phyloP scores from a whole-genome alignment of 2,329 filamentous ascomycete genomes.

The Clathrospora elynae region DNA sequence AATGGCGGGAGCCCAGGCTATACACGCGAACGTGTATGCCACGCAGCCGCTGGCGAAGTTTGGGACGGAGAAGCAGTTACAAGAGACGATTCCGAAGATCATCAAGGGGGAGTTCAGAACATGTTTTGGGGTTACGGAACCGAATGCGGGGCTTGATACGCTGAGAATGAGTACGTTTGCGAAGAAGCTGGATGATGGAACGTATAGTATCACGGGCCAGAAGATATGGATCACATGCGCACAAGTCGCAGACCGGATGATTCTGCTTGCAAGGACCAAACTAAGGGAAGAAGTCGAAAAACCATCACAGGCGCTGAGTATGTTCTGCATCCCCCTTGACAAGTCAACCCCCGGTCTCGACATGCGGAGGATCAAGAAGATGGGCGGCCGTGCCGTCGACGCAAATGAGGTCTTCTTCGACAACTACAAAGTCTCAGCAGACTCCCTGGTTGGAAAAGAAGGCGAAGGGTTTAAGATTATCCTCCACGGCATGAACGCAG shows the following conservation, averaged over 20 bases:
- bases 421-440: constrained; percentile 69
- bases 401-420: constrained; percentile 91
- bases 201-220: constrained; percentile 73
- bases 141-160: constrained; percentile 79
- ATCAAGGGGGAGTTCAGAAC: constrained; percentile 72
- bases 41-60: constrained; percentile 78
- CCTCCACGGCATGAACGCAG: constrained; percentile 57
- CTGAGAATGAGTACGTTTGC: constrained; percentile 61
- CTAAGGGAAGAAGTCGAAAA: constrained; percentile 69
- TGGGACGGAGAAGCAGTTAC: constrained; percentile 67
- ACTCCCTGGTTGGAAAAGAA: constrained; percentile 71
- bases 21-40: constrained; percentile 71
- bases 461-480: constrained; percentile 76
- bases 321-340: constrained; percentile 82
- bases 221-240: constrained; percentile 92
- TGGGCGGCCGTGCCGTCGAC: constrained; percentile 82
- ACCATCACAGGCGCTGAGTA: constrained; percentile 73
- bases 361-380: constrained; percentile 77
- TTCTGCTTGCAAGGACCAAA: constrained; percentile 77
- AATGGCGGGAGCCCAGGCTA: constrained; percentile 69
- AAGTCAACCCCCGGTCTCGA: constrained; percentile 64
- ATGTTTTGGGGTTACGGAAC: constrained; percentile 87
- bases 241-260: constrained; percentile 82
- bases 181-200: constrained; percentile 57
- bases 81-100: constrained; percentile 69